Conservation (phyloP, 2,329 filamentous ascomycete species). For the Alternaria burnsii region DNA sequence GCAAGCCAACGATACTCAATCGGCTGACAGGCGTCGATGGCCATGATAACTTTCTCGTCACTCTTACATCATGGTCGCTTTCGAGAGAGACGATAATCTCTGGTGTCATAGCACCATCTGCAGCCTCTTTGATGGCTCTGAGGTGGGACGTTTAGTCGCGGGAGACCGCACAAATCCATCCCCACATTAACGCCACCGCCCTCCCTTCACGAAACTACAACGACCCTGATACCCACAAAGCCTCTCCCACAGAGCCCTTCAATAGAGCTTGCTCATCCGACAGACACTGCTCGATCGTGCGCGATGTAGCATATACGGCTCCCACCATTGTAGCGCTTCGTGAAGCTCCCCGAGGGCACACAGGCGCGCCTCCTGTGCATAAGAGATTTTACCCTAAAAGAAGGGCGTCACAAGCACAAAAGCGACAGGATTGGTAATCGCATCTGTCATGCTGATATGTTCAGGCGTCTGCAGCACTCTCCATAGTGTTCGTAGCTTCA, state of each 20-base stretch:
- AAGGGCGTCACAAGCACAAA: neutral
- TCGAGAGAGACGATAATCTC: neutral
- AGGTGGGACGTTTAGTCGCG: neutral
- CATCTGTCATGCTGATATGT: neutral
- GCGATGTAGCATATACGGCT: neutral
- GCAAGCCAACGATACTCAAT: neutral
- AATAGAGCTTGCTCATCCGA: neutral
- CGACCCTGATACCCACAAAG: neutral
- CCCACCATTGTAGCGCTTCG: neutral
- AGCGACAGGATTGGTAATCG: neutral
- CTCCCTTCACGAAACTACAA: neutral
- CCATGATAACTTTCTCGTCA: neutral
- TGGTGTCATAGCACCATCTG: neutral
- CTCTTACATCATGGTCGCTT: neutral
- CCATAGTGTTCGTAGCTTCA: neutral
- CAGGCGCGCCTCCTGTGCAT: neutral
- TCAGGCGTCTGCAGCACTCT: neutral
- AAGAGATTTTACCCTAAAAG: neutral
- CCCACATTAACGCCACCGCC: neutral
- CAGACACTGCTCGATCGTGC: neutral
- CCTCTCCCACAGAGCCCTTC: slow-evolving; percentile 1
- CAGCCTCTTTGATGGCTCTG: neutral
- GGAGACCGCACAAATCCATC: neutral
- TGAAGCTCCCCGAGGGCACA: neutral
- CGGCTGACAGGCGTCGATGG: neutral